Evolutionary conservation across 176 grass and related monocot species (phyloP), one percentile per base, ranked within the genome.

Genomic region (Olyra latifolia): DNA sequence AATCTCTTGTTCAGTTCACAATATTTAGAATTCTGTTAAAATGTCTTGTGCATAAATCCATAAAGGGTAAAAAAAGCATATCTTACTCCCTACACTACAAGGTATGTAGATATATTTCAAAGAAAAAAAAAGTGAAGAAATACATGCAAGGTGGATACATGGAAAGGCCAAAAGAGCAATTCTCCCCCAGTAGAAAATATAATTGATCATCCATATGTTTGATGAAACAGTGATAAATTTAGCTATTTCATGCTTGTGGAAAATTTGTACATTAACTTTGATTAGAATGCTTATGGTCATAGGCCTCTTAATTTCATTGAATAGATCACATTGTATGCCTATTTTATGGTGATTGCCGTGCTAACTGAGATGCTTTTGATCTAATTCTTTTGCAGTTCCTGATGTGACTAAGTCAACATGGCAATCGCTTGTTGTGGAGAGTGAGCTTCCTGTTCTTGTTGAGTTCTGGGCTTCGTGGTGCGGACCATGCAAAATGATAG

Each of bases 381-480:
- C 1, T 74, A 5, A 43, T 66, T 48, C 4, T 47, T 74, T 68
- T 82, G 54, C 84, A 90, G 91, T 93, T 87, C 87, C 84, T 47
- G 84, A 85, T 74, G 87, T 93, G 60, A 90, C 49, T 22, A 93
- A 84, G 59, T 81, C 87, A 9, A 90, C 91, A 45, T 93, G 91
- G 87, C 75, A 93, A 32, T 67, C 84, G 1, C 75, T 89, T 62
- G 71, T 90, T 28, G 25, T 90, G 29, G 84, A 90, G 42, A 90
- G 84, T 5, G 87, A 90, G 67, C 69, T 93, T 46, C 88, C 93
- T 0, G 90, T 93, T 66, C 72, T 93, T 30, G 88, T 97, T 39
- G 68, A 97, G 61, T 89, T 97, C 72, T 97, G 88, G 93, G 91
- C 93, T n/a, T 29, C 91, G 0, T 97, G 93, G 93, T 97, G 93